Conservation (phyloP, 2,329 filamentous ascomycete genomes). For the Cryphonectria parasitica region DNA sequence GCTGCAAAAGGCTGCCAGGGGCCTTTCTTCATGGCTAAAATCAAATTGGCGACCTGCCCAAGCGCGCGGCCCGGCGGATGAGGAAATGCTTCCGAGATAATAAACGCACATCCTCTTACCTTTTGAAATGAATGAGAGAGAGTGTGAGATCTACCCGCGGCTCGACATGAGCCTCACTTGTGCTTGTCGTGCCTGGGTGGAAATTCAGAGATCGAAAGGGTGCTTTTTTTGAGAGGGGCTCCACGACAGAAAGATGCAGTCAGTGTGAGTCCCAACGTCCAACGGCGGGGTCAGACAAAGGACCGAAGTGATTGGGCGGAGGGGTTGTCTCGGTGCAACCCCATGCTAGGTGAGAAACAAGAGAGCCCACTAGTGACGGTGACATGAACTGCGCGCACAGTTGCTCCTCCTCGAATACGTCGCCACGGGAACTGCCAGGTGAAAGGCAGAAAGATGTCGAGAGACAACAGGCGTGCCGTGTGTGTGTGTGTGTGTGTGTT, state of each 20-base stretch:
- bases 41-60: conserved; percentile 7
- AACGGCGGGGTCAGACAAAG: conserved; percentile 30
- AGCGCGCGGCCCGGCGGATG: conserved; percentile 18
- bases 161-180: conserved; percentile 5
- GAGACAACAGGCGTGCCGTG: background rate
- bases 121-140: background rate
- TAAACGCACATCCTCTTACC: conserved; percentile 17
- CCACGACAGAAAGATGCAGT: conserved; percentile 23
- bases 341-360: conserved; percentile 20
- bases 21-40: conserved; percentile 1
- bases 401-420: conserved; percentile 6
- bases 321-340: conserved; percentile 28
- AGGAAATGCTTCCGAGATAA: conserved; percentile 7
- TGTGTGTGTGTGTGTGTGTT: background rate
- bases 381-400: conserved; percentile 15
- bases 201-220: conserved; percentile 13
- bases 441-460: background rate
- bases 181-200: background rate
- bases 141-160: background rate
- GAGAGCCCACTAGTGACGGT: conserved; percentile 26
- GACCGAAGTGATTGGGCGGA: conserved; percentile 30
- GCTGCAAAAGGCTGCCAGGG: conserved; percentile 17
- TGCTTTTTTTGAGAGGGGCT: background rate
- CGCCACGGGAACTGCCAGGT: conserved; percentile 7
- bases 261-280: conserved; percentile 19